These are phyloP conservation scores for Chaetomiaceae sp. DNA, from an alignment of 2,329 filamentous ascomycete species.

Conservation along the genomic window DNA sequence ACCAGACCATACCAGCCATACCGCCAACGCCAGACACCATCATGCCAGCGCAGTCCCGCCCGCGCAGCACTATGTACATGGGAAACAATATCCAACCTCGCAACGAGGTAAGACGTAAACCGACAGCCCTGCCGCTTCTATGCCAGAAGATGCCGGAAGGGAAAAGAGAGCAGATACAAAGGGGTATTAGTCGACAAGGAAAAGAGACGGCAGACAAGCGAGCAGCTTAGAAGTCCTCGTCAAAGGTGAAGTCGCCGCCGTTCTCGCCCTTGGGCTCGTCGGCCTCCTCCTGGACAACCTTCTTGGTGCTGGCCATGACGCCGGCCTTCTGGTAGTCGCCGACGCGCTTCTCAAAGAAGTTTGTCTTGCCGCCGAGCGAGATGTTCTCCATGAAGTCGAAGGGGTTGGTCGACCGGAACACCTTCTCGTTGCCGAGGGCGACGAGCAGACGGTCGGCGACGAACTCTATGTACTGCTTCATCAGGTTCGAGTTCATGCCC, in stretches of 20 bases:
- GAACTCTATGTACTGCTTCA: slow-evolving; percentile 99
- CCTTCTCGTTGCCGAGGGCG: slow-evolving; percentile 88
- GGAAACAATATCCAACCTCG: slow-evolving; percentile 20
- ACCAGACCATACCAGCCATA: not conserved
- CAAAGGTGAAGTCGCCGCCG: slow-evolving; percentile 82
- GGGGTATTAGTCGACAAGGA: slow-evolving; percentile 28
- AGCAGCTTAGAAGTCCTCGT: slow-evolving; percentile 83
- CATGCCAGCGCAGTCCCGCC: slow-evolving; percentile 5
- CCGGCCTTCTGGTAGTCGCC: slow-evolving; percentile 99
- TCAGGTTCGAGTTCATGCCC: slow-evolving; percentile 94
- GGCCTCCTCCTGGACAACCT: slow-evolving; percentile 47
- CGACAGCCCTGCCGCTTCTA: slow-evolving; percentile 16
- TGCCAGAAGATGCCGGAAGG: slow-evolving; percentile 16
- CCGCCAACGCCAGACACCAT: slow-evolving; percentile 13
- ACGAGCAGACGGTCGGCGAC: slow-evolving; percentile 93
- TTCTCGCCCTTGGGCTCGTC: slow-evolving; percentile 48
- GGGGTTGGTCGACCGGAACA: slow-evolving; percentile 89
- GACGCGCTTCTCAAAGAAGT: slow-evolving; percentile 99
- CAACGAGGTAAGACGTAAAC: slow-evolving; percentile 3
- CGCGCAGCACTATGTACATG: slow-evolving; percentile 16
- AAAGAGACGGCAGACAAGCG: slow-evolving; percentile 21
- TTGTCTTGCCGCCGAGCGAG: slow-evolving; percentile 97
- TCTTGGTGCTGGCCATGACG: slow-evolving; percentile 91
- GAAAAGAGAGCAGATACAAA: slow-evolving; percentile 10
- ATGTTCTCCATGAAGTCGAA: slow-evolving; percentile 99